Conservation (phyloP, 352 stramenopile species). For the Aphanomyces stellatus region DNA sequence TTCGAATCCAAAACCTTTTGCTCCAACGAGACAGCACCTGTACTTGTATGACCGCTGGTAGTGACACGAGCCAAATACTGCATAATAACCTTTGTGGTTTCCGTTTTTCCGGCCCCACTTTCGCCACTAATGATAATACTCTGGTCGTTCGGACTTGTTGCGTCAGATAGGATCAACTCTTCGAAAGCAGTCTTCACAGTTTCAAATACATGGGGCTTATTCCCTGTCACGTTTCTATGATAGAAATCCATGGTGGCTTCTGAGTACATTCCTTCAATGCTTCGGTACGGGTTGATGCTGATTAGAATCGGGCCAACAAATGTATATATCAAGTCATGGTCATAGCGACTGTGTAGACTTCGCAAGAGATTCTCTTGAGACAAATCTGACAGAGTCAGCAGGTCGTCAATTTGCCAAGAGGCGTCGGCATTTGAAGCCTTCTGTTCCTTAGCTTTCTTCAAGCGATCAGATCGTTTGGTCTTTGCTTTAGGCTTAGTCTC, state of each 20-base stretch:
- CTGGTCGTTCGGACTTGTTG: conserved; percentile 78
- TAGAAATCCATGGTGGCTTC: conserved; percentile 83
- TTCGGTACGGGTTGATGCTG: conserved; percentile 89
- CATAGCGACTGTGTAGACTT: conserved; percentile 85
- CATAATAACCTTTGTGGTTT: conserved; percentile 91
- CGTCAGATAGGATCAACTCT: conserved; percentile 77
- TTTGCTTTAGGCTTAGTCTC: conserved; percentile 13
- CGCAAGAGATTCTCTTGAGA: conserved; percentile 85
- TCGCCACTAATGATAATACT: conserved; percentile 91
- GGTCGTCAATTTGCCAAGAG: conserved; percentile 55
- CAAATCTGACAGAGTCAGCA: conserved; percentile 84
- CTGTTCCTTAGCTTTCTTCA: conserved; percentile 17
- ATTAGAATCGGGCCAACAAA: conserved; percentile 88
- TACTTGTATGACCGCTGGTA: background rate
- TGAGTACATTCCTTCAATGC: conserved; percentile 53
- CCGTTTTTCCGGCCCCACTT: conserved; percentile 84
- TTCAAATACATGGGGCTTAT: conserved; percentile 88
- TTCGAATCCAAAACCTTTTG: conserved; percentile 84
- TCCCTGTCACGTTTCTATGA: conserved; percentile 67
- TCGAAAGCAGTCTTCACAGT: conserved; percentile 84
- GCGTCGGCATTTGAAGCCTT: background rate
- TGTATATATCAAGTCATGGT: conserved; percentile 91
- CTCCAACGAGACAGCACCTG: conserved; percentile 28
- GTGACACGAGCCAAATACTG: conserved; percentile 67
- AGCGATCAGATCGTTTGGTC: conserved; percentile 15